Base-by-base conservation (phyloP, 2,329 filamentous ascomycete genomes). In the Epichloe sp. region DNA sequence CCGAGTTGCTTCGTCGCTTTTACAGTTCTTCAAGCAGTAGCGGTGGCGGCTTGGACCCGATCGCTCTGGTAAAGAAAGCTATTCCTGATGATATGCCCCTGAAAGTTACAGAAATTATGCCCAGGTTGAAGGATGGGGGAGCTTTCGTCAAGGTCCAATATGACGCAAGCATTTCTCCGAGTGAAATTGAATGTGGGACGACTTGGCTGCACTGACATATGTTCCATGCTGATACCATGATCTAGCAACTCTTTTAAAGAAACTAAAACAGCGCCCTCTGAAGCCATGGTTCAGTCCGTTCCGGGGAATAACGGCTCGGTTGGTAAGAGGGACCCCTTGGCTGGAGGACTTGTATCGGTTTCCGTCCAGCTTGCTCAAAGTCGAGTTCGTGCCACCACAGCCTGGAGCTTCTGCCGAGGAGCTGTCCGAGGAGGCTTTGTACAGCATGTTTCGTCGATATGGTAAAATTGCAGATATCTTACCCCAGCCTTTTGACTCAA, bases 241-340 rank as follows among this genome's bases (percentile, higher is more conserved):
- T 48, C 49, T 31, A 68, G 73, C 71, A 19, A 73, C 72, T 3
- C 69, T 95, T 4, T 71, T 76, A 23, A 70, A 79, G 35, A 76
- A 84, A 56, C 72, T 97, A 1, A 71, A 77, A 52, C 73, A 88
- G 53, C 76, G 83, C 15, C 85, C 84, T 0, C 78, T 95, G 38
- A 87, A 82, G 54, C 90, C 91, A 3, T 95, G 90, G 86, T 96
- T 93, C 72, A 94, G 84, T 58, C 89, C 89, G 0, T 83, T 95
- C 56, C 76, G 80, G 21, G 70, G 77, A 14, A 83, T 95, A 52
- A 77, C 79, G 47, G 81, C 82, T 3, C 81, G 82, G 23, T 71
- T 89, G 6, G 93, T 98, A 2, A 75, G 80, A 51, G 93, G 93
- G 10, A 80, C 83, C 21, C 93, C 93, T 0, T 98, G 93, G 93